These are phyloP conservation scores for Fusarium albosuccineum DNA, from an alignment of 2,329 filamentous ascomycete species.

Conservation along the genomic window DNA sequence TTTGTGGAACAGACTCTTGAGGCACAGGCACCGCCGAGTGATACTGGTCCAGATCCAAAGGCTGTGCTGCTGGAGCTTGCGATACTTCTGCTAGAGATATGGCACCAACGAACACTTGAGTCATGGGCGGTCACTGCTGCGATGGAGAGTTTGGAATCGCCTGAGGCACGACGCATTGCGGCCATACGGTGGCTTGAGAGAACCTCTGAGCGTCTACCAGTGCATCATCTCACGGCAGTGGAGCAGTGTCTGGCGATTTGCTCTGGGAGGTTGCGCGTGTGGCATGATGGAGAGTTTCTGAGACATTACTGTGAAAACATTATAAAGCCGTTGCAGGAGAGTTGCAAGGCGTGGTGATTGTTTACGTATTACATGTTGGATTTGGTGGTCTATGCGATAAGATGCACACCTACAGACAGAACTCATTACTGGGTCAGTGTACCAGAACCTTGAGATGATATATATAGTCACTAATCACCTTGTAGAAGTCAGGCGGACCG, in stretches of 20 bases:
- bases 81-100: background rate
- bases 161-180: background rate
- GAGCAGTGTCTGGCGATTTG: conserved; percentile 1
- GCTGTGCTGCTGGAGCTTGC: background rate
- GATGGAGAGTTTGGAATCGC: background rate
- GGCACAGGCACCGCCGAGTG: background rate
- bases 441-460: no score
- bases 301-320: background rate
- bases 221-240: background rate
- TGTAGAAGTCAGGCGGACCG: no score
- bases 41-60: background rate
- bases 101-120: background rate
- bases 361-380: no score
- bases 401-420: no score
- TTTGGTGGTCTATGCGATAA: no score
- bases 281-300: background rate
- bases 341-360: background rate
- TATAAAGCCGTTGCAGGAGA: background rate
- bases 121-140: background rate
- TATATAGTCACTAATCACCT: no score
- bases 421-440: no score
- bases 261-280: background rate
- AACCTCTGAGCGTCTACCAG: background rate
- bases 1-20: background rate
- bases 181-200: background rate